A percentile compares a stretch with the other conserved stretches of the same genome.
Evolutionary conservation across 2,329 filamentous ascomycete species (phyloP).

Genomic region (Pseudogymnoascus sp.): DNA sequence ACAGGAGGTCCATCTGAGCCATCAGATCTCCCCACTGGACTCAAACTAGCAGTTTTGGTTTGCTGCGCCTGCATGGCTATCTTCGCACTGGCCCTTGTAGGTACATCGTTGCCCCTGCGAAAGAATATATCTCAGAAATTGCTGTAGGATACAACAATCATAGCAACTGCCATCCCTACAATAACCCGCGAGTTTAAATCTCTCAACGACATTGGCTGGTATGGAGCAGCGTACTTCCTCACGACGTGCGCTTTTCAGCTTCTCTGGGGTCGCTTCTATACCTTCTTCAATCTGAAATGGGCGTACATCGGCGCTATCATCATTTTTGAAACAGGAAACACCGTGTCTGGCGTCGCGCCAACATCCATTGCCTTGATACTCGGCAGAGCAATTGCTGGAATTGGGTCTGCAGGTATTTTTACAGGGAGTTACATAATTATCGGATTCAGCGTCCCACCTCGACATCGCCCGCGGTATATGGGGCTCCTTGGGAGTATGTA

Average conservation of each 20-base stretch:
- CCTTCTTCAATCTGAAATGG: slow-evolving; percentile 25
- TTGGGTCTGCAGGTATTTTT: slow-evolving; percentile 25
- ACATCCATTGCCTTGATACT: slow-evolving; percentile 26
- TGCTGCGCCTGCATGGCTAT: not conserved
- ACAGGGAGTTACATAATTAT: slow-evolving; percentile 26
- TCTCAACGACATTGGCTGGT: slow-evolving; percentile 28
- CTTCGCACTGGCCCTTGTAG: not conserved
- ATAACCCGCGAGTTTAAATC: slow-evolving; percentile 20
- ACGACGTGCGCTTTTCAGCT: slow-evolving; percentile 23
- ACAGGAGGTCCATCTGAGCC: not conserved
- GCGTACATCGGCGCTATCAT: slow-evolving; percentile 20
- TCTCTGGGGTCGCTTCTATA: slow-evolving; percentile 21
- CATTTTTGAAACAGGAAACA: slow-evolving; percentile 27
- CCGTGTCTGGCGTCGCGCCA: slow-evolving; percentile 25
- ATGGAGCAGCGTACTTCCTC: slow-evolving; percentile 31
- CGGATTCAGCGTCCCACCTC: slow-evolving; percentile 19
- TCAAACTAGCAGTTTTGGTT: not conserved
- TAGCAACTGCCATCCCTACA: slow-evolving; percentile 15
- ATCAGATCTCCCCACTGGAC: not conserved
- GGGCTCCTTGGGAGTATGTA: slow-evolving; percentile 20
- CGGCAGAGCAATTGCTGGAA: slow-evolving; percentile 26
- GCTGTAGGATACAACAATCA: slow-evolving; percentile 32
- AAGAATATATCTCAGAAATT: slow-evolving; percentile 37
- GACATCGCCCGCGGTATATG: slow-evolving; percentile 18
- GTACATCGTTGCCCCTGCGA: slow-evolving; percentile 35